Percentiles rank a stretch among this genome's conserved stretches.
phyloP scores from a whole-genome alignment of 1,284 basidiomycete genomes.

The Pholiota adiposa region DNA sequence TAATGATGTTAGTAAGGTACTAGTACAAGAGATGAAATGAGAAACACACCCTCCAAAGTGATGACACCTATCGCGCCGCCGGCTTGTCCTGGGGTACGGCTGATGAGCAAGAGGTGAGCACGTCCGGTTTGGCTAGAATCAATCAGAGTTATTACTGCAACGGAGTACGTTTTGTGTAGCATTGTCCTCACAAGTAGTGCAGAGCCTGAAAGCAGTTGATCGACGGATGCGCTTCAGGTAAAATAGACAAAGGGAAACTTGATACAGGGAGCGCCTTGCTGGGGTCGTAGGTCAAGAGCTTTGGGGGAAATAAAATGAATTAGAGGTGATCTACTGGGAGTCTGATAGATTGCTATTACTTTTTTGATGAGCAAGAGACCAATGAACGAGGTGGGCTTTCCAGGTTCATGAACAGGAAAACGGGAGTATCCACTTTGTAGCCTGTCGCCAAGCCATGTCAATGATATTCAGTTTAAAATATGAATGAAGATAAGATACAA shows the following conservation, averaged over 20 bases:
- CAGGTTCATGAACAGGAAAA: constrained; percentile 88
- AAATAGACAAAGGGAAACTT: constrained; percentile 74
- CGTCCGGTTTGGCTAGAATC: constrained; percentile 87
- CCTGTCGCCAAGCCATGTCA: constrained; percentile 33
- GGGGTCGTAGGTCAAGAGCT: constrained; percentile 93
- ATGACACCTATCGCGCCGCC: constrained; percentile 87
- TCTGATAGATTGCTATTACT: constrained; percentile 37
- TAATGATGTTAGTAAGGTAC: neutral
- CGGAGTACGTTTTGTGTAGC: no score
- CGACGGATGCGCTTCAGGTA: constrained; percentile 90
- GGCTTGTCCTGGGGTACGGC: constrained; percentile 80
- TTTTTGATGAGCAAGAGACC: constrained; percentile 90
- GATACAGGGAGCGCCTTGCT: constrained; percentile 79
- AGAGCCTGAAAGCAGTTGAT: constrained; percentile 89
- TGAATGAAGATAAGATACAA: neutral
- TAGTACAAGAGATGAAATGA: neutral
- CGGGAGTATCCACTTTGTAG: constrained; percentile 91
- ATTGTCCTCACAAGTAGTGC: constrained; percentile 79
- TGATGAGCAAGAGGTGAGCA: constrained; percentile 90
- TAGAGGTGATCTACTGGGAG: no score
- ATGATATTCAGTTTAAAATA: neutral
- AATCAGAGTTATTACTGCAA: no score
- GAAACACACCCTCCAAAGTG: constrained; percentile 69
- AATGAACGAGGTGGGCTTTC: constrained; percentile 80
- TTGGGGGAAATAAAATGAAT: neutral